Evolutionary conservation across 1,284 basidiomycete species (phyloP), one percentile per base, ranked within the genome.

Genomic region (Puccinia triticina): DNA sequence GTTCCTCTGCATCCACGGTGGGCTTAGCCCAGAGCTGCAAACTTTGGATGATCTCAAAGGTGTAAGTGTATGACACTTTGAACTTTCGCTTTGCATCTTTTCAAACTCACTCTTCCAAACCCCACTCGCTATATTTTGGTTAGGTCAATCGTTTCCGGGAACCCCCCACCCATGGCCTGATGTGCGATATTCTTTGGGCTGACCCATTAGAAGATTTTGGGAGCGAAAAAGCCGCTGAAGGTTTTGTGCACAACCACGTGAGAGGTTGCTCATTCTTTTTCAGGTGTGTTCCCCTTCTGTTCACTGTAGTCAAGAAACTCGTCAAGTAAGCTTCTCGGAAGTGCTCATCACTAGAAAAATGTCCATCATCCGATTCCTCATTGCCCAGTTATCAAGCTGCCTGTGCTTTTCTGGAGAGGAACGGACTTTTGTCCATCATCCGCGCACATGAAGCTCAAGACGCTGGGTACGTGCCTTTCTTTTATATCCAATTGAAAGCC

Each of bases 231-330:
- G 93, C 90, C 55, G 90, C 90, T 46, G 93, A 94, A 83, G 93
- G 91, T 84, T 97, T 96, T 86, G 86, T 96, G 55, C 95, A 96
- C 87, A 97, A 96, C 86, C 94, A 96, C 86, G 94, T 96, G 72
- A 91, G 95, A 84, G 95, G 95, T n/a, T 97, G 95, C 88, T 94
- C 93, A 14, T 97, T 93, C 88, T 97, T 97, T 89, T 96, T 95
- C 89, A 96, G 94, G 91, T 97, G 86, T 86, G 93, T 89, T 7
- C 37, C 14, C 59, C 16, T 57, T 59, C 29, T 34, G 34, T 16
- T 46, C 32, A 29, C 26, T 57, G 12, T 53, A n/a, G 26, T 75
- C 40, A 26, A 21, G 32, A 66, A 7, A 8, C 34, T 34, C 5
- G 34, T 40, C 32, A 18, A 34, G 43, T 46, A 46, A 16, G 48